These are phyloP conservation scores for Populus simonii DNA, from an alignment of 345 rosid genomes.

Conservation along the genomic window DNA sequence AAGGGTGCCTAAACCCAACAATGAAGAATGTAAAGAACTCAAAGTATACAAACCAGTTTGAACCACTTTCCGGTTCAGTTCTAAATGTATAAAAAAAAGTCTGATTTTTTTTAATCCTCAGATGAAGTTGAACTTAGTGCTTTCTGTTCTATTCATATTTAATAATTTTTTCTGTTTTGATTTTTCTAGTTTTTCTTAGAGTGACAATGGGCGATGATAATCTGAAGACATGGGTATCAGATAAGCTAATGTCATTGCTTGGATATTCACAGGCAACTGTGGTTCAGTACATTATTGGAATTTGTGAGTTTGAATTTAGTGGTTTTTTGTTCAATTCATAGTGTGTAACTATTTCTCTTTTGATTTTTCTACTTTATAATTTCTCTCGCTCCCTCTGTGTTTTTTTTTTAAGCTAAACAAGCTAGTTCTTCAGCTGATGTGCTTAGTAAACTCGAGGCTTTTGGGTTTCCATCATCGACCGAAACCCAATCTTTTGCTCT, in stretches of 20 bases:
- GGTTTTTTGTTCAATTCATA: not conserved
- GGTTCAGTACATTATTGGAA: constrained; percentile 67
- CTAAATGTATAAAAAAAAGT: too few species aligned
- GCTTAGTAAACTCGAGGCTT: constrained; percentile 45
- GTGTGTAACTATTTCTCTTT: not conserved
- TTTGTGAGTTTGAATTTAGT: constrained; percentile 37
- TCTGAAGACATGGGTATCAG: constrained; percentile 83
- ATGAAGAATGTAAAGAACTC: not conserved
- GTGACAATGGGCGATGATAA: constrained; percentile 49
- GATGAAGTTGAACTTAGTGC: not conserved
- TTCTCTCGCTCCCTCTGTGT: not conserved
- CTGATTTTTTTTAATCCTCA: too few species aligned
- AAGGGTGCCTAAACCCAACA: too few species aligned
- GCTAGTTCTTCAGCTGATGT: constrained; percentile 61
- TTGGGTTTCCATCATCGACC: constrained; percentile 47
- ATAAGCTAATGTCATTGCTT: constrained; percentile 62
- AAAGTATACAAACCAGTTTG: not conserved
- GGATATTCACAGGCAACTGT: constrained; percentile 75
- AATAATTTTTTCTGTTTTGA: too few species aligned
- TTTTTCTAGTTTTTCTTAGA: not conserved
- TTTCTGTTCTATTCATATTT: not conserved
- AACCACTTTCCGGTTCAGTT: too few species aligned
- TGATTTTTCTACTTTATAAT: not conserved
- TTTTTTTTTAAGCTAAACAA: constrained; percentile 54
- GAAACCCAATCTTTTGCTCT: constrained; percentile 53